Evolutionary conservation across 2,329 filamentous ascomycete species (phyloP), one percentile per base, ranked within the genome.

Genomic region (Elsinoe batatas): DNA sequence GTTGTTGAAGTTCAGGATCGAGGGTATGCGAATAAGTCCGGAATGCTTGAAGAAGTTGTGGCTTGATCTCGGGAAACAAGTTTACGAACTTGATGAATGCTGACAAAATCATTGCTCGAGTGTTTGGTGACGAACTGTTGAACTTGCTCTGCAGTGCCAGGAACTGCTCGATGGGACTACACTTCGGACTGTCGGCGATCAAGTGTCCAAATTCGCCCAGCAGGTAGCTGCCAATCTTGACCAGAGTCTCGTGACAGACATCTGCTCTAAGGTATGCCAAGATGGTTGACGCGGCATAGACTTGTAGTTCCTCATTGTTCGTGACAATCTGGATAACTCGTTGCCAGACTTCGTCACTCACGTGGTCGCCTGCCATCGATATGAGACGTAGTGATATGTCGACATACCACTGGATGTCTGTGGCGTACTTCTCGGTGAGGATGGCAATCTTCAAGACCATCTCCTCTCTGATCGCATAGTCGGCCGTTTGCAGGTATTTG

Each of bases 371-470:
- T 2, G 94, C 93, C 82, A 97, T 91, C 57, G 91, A 90, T 58
- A 98, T 91, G 53, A 98, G 80, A 56, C 91, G 84, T 62, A 98
- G 77, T 10, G 93, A 95, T 63, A 97, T 96, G 68, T 98, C 91
- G 60, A 98, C 94, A 70, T 98, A 98, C 93, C 93, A 98, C 74
- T 97, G 91, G 17, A 95, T 88, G 66, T 98, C 93, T 0, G 91
- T 96, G 20, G 93, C 93, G 68, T 98, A 98, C 68, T 97, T 97
- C 69, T 98, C 93, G 0, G 94, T 97, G 61, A 98, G 72, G 65
- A 98, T 98, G 53, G 93, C 93, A 71, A 98, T 95, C 74, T 98
- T 98, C 60, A 98, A 77, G 3, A 97, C 93, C 93, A 98, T 98
- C 71, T 98, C 93, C 73, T 98, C 94, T 60, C 94, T 83, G 64